Evolutionary conservation across 805 yeast genomes (phyloP).

Genomic region (Teunomyces barrocoloradensis): DNA sequence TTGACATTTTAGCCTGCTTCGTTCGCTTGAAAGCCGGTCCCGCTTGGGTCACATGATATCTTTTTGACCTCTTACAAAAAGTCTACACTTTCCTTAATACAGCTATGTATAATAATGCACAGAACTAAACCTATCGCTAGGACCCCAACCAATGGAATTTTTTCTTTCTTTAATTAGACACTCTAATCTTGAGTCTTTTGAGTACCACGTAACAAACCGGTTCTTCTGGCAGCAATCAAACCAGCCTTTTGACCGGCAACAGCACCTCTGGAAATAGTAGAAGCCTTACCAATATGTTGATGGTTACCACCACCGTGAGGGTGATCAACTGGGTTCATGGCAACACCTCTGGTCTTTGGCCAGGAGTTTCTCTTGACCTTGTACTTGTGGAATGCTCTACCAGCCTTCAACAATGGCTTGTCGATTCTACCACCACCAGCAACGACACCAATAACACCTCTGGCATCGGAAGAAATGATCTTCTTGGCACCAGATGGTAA

Average conservation of each 20-base stretch:
- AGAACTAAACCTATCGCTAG: conserved; percentile 5
- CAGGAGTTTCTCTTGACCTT: conserved; percentile 99
- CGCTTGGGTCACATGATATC: too few species aligned
- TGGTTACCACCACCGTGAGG: conserved; percentile 99
- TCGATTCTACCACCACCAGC: conserved; percentile 99
- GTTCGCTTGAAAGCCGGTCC: too few species aligned
- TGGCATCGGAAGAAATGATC: conserved; percentile 90
- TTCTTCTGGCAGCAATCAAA: conserved; percentile 99
- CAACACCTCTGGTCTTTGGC: conserved; percentile 99
- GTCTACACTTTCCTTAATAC: conserved; percentile 1
- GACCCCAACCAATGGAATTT: conserved; percentile 3
- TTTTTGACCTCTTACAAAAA: too few species aligned
- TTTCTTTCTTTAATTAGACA: background rate
- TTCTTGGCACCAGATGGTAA: conserved; percentile 99
- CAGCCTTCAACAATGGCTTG: conserved; percentile 99
- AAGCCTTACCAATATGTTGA: conserved; percentile 99
- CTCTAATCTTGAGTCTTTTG: conserved; percentile 64
- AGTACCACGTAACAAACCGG: conserved; percentile 99
- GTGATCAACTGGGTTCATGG: conserved; percentile 99
- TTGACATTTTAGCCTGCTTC: too few species aligned
- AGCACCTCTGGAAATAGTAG: conserved; percentile 98
- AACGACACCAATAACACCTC: conserved; percentile 99
- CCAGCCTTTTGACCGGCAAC: conserved; percentile 99
- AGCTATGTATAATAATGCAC: conserved; percentile 4
- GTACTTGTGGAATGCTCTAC: conserved; percentile 99